A percentile compares a stretch with the other conserved stretches of the same genome.
Conservation (phyloP, 2,329 filamentous ascomycete genomes). For the Aspergillus spinulosporus region DNA sequence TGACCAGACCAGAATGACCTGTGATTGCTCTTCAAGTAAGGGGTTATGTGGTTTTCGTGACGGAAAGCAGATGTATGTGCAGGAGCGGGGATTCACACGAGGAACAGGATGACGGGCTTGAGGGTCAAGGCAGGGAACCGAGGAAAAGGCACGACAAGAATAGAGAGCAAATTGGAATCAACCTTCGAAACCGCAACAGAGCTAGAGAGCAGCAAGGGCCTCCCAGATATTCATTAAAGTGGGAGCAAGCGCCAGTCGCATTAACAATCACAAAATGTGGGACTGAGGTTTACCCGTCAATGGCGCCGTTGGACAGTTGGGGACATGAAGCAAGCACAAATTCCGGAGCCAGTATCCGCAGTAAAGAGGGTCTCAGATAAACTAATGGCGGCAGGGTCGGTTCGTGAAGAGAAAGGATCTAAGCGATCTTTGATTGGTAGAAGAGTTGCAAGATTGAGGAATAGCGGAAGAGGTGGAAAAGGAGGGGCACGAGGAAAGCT, state of each 20-base stretch:
- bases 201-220: constrained; percentile 8
- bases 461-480: not conserved
- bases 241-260: constrained; percentile 14
- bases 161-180: constrained; percentile 15
- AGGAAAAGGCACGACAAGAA: constrained; percentile 5
- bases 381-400: not conserved
- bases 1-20: not conserved
- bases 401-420: constrained; percentile 4
- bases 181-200: not conserved
- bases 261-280: constrained; percentile 14
- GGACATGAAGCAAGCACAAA: constrained; percentile 8
- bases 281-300: constrained; percentile 12
- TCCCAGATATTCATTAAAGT: constrained; percentile 19
- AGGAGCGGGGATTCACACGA: constrained; percentile 10
- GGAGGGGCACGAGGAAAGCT: not conserved
- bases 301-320: constrained; percentile 15
- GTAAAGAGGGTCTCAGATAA: not conserved
- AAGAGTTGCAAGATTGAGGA: not conserved
- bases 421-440: constrained; percentile 2
- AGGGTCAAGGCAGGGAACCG: constrained; percentile 3
- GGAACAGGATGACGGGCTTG: constrained; percentile 3
- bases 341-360: constrained; percentile 2
- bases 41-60: not conserved
- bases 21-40: not conserved
- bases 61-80: not conserved